phyloP scores from a whole-genome alignment of 83 land plant species.

The Picea engelmannii region DNA sequence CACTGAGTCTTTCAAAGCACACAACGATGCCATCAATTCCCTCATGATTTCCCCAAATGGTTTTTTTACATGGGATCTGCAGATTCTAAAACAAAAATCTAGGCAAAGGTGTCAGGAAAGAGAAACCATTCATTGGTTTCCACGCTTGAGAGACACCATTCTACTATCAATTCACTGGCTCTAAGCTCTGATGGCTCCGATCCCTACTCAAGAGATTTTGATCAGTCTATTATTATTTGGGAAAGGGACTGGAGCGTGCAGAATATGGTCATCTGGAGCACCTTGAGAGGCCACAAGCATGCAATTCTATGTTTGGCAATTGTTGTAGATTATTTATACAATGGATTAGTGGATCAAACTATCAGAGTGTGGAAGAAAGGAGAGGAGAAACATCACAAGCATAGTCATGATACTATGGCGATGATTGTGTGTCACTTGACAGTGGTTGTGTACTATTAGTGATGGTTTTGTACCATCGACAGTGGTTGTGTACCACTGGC shows the following conservation, averaged over 20 bases:
- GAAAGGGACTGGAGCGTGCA: slow-evolving; percentile 27
- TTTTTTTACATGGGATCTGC: slow-evolving; percentile 75
- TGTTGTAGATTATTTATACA: slow-evolving; percentile 46
- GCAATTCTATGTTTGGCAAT: slow-evolving; percentile 77
- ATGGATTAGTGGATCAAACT: slow-evolving; percentile 84
- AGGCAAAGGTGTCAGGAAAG: slow-evolving; percentile 39
- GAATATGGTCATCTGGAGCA: slow-evolving; percentile 35
- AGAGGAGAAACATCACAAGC: too few species aligned
- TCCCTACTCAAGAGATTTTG: slow-evolving; percentile 68
- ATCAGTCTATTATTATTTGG: slow-evolving; percentile 70
- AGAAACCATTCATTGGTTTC: slow-evolving; percentile 36
- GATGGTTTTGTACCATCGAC: too few species aligned
- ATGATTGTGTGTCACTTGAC: too few species aligned
- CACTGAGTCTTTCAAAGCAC: slow-evolving; percentile 72
- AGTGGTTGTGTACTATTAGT: too few species aligned
- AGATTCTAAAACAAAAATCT: slow-evolving; percentile 55
- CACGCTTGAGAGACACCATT: slow-evolving; percentile 50
- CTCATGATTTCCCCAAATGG: slow-evolving; percentile 52
- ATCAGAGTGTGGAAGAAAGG: slow-evolving; percentile 15
- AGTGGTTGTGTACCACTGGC: too few species aligned
- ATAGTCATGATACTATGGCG: too few species aligned
- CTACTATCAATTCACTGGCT: slow-evolving; percentile 71
- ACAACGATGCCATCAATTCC: slow-evolving; percentile 85
- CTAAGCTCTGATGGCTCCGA: slow-evolving; percentile 28
- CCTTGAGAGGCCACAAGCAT: slow-evolving; percentile 65